Percentiles rank a stretch among this genome's conserved stretches.
Conservation (phyloP, 768 basidiomycete species). For the Collybiopsis confluens region DNA sequence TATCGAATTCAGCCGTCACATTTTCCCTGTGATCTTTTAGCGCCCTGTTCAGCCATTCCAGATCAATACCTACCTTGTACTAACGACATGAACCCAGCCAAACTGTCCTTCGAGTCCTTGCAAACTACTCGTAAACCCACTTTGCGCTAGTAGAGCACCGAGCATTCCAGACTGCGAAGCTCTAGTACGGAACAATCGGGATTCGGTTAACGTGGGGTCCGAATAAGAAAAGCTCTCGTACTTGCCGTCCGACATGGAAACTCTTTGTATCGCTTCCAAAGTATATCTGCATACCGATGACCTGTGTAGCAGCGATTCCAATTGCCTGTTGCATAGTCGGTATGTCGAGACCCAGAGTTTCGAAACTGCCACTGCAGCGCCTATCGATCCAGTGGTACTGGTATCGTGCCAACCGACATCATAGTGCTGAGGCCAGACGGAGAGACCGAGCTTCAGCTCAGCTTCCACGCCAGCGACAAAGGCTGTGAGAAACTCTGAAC, state of each 20-base stretch:
- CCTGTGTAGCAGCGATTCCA: conserved; percentile 19
- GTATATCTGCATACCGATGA: conserved; percentile 20
- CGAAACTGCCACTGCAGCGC: conserved; percentile 20
- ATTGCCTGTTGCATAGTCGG: conserved; percentile 19
- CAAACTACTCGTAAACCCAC: conserved; percentile 17
- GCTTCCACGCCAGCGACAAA: conserved; percentile 20
- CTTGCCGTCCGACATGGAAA: conserved; percentile 22
- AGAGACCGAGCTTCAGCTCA: conserved; percentile 19
- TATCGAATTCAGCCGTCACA: conserved; percentile 12
- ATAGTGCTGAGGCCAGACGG: conserved; percentile 20
- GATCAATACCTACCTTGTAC: too few species aligned
- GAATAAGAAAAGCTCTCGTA: too few species aligned
- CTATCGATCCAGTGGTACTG: conserved; percentile 20
- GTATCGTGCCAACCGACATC: conserved; percentile 23
- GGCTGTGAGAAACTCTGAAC: conserved; percentile 16
- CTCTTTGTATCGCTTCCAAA: conserved; percentile 20
- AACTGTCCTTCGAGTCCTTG: conserved; percentile 17
- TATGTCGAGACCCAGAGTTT: conserved; percentile 16
- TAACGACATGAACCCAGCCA: conserved; percentile 21
- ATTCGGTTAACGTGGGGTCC: too few species aligned
- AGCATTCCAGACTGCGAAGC: conserved; percentile 19
- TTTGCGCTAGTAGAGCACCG: conserved; percentile 17
- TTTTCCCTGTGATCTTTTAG: too few species aligned
- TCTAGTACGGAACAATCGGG: too few species aligned
- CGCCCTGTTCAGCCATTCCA: too few species aligned